Conservation (phyloP, 2,329 filamentous ascomycete species). For the Cercospora beticola region DNA sequence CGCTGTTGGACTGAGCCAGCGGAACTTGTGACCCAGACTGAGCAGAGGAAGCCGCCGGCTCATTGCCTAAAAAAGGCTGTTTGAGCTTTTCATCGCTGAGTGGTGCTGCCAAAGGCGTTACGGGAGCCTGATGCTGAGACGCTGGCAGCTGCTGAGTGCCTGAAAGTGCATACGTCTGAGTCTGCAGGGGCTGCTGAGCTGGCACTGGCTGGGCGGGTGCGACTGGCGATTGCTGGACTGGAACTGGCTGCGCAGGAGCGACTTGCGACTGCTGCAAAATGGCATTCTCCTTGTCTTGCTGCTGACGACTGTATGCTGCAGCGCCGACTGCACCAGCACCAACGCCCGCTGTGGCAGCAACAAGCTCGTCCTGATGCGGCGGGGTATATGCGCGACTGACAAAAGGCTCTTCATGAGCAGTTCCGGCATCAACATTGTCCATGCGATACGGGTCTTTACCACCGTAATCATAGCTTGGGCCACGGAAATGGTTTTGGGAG, state of each 20-base stretch:
- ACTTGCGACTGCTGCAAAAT: constrained; percentile 6
- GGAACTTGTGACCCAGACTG: constrained; percentile 12
- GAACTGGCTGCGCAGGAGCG: constrained; percentile 13
- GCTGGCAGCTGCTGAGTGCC: background rate
- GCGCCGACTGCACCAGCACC: constrained; percentile 41
- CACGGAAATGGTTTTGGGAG: constrained; percentile 21
- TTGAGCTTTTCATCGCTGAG: constrained; percentile 24
- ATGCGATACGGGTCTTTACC: constrained; percentile 35
- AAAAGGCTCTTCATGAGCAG: constrained; percentile 16
- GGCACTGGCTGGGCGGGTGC: constrained; percentile 18
- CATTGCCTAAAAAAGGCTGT: constrained; percentile 31
- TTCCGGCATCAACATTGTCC: constrained; percentile 27
- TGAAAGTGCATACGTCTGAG: constrained; percentile 26
- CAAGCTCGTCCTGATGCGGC: constrained; percentile 37
- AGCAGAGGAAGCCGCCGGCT: constrained; percentile 20
- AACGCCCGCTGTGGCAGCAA: constrained; percentile 42
- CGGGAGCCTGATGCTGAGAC: constrained; percentile 18
- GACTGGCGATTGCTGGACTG: constrained; percentile 3
- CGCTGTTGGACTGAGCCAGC: constrained; percentile 31
- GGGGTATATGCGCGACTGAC: constrained; percentile 31
- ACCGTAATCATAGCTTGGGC: constrained; percentile 28
- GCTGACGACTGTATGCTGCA: constrained; percentile 27
- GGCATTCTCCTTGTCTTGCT: constrained; percentile 12
- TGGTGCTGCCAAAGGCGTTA: constrained; percentile 18
- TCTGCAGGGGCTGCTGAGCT: constrained; percentile 22